These are phyloP conservation scores for Alternaria brassicae DNA, from an alignment of 2,329 filamentous ascomycete genomes.

Conservation along the genomic window DNA sequence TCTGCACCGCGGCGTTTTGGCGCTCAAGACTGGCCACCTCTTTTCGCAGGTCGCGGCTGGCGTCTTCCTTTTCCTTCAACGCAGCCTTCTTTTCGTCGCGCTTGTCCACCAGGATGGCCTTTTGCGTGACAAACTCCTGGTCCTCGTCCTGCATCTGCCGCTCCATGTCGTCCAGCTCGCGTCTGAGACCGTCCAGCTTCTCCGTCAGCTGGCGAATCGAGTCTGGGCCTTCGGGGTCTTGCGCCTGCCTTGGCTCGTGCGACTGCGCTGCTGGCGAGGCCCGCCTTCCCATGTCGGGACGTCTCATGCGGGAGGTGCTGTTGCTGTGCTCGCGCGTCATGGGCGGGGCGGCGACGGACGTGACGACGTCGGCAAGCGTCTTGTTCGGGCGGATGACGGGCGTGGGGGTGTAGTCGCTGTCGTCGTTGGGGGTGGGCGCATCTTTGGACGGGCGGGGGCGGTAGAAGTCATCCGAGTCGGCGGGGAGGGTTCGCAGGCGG, in stretches of 20 bases:
- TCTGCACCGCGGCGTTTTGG: slow-evolving; percentile 80
- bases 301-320: slow-evolving; percentile 61
- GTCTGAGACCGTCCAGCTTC: slow-evolving; percentile 78
- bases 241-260: slow-evolving; percentile 39
- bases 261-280: slow-evolving; percentile 73
- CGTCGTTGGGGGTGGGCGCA: slow-evolving; percentile 38
- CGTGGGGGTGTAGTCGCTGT: slow-evolving; percentile 58
- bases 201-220: slow-evolving; percentile 78
- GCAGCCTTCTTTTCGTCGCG: slow-evolving; percentile 79
- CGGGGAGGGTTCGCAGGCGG: slow-evolving; percentile 73
- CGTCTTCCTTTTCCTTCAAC: slow-evolving; percentile 89
- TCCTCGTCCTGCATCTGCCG: slow-evolving; percentile 70
- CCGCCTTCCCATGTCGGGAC: slow-evolving; percentile 75
- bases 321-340: slow-evolving; percentile 71
- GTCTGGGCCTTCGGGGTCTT: slow-evolving; percentile 51
- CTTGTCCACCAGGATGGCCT: slow-evolving; percentile 69
- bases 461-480: slow-evolving; percentile 55
- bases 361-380: slow-evolving; percentile 65
- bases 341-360: slow-evolving; percentile 66
- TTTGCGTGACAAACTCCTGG: slow-evolving; percentile 57
- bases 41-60: slow-evolving; percentile 81
- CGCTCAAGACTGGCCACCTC: slow-evolving; percentile 82
- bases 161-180: slow-evolving; percentile 82
- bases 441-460: slow-evolving; percentile 61
- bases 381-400: slow-evolving; percentile 62